Evolutionary conservation across 495 filamentous ascomycete species (phyloP).

Genomic region (Schizothecium vesticola): DNA sequence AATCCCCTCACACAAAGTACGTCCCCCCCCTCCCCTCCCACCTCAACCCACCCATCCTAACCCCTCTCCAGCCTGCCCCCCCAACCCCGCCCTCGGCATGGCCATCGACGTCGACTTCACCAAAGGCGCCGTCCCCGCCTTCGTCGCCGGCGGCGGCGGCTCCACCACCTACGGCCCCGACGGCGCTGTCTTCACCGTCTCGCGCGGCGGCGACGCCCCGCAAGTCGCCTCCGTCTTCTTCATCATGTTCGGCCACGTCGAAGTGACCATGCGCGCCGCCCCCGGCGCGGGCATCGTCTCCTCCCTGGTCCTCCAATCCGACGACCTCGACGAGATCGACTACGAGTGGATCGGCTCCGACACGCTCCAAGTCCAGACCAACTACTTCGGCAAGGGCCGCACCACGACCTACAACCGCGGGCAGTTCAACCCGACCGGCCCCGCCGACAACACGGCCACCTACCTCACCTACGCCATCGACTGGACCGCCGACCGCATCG

Average conservation of each 20-base stretch:
- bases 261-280: conserved; percentile 65
- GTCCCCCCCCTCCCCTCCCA: background rate
- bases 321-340: conserved; percentile 91
- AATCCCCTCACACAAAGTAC: conserved; percentile 27
- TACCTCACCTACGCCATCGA: conserved; percentile 89
- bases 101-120: conserved; percentile 77
- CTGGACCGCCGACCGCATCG: conserved; percentile 70
- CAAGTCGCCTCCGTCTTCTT: conserved; percentile 71
- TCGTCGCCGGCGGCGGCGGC: conserved; percentile 59
- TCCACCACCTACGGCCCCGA: conserved; percentile 63
- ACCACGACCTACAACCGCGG: conserved; percentile 68
- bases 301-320: conserved; percentile 81
- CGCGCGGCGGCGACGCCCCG: conserved; percentile 75
- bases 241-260: conserved; percentile 79
- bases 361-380: conserved; percentile 66
- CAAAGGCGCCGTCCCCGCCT: conserved; percentile 61
- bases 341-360: conserved; percentile 75
- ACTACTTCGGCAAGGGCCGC: conserved; percentile 92
- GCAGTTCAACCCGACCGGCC: conserved; percentile 54
- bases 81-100: conserved; percentile 77
- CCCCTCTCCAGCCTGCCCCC: conserved; percentile 50
- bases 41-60: background rate
- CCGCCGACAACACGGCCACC: conserved; percentile 51
- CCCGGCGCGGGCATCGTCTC: conserved; percentile 71
- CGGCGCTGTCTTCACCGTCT: conserved; percentile 80